These are phyloP conservation scores for Penicillium daleae DNA, from an alignment of 495 filamentous ascomycete genomes.

Conservation along the genomic window DNA sequence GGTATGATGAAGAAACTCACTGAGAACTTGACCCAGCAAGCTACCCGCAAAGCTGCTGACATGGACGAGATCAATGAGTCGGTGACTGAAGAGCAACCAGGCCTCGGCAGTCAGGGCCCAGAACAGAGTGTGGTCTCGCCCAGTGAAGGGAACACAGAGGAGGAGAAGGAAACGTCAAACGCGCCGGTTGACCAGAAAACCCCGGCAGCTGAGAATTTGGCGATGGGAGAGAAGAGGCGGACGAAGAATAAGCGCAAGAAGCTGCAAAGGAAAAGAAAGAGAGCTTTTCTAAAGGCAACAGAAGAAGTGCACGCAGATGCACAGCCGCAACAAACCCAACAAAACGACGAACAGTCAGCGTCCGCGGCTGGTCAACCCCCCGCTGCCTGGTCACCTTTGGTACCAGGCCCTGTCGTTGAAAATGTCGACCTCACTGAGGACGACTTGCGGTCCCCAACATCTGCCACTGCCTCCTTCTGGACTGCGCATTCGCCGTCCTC, in stretches of 20 bases:
- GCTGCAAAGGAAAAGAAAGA: background rate
- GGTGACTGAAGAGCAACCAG: background rate
- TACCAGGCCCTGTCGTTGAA: too few species aligned
- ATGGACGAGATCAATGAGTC: background rate
- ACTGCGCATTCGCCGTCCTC: background rate
- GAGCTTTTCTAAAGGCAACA: background rate
- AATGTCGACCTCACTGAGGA: background rate
- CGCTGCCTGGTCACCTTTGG: too few species aligned
- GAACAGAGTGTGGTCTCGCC: background rate
- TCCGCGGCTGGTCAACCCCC: background rate
- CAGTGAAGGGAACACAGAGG: slow-evolving; percentile 3
- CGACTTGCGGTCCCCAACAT: background rate
- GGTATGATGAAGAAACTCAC: background rate
- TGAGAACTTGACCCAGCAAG: background rate
- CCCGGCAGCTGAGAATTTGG: background rate
- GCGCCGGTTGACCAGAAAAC: background rate
- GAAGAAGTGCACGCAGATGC: background rate
- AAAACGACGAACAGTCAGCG: background rate
- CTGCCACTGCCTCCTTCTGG: background rate
- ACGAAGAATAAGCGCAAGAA: background rate
- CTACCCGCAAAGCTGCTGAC: background rate
- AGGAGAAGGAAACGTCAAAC: background rate
- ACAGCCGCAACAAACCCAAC: background rate
- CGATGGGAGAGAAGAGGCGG: background rate
- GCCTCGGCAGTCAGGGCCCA: background rate